Base-by-base conservation (phyloP, 1,284 basidiomycete genomes). In the Pseudozyma hubeiensis region DNA sequence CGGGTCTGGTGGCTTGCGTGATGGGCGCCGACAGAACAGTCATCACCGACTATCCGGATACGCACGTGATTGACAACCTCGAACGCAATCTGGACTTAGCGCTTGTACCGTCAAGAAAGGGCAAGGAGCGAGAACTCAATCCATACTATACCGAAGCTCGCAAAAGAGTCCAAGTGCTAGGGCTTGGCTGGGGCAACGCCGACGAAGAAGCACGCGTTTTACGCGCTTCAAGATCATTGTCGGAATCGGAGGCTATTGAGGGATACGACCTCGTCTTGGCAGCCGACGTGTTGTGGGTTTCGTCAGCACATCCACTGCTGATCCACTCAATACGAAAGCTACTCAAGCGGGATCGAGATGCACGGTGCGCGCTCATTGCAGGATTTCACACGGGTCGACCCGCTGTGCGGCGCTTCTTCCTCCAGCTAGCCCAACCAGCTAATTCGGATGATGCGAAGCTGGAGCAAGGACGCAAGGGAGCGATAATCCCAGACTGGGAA, bases 201-300 rank as follows among this genome's bases (percentile, higher is more conserved):
- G 50, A 56, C 0, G 61, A 66, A 37, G 72, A 75, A 50, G 34
- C 40, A 0, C 5, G 14, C 5, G 62, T 65, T 0, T 40, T 65
- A 1, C 24, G 41, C 13, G 54, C 57, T 2, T 49, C 51, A 0
- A 41, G 34, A 0, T 1, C 34, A 16, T 29, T 50, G 4, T 16
- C 48, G 7, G 30, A 30, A 1, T 10, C 19, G 24, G n/a, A n/a
- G 3, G 11, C 16, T 14, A 19, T 8, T n/a, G n/a, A 3, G 9
- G 71, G 67, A 4, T 79, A 70, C 45, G 78, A 81, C 17, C 17
- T 67, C 3, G 75, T 82, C 0, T 50, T 82, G 0, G 79, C 79
- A 19, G 81, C 81, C 1, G 81, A 82, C 41, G 76, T 78, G 2
- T 67, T 82, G n/a, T 82, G 81, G 81, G 78, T 82, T 31, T 81